Evolutionary conservation across 176 grass and related monocot genomes (phyloP).

Genomic region (Hyparrhenia diplandra): DNA sequence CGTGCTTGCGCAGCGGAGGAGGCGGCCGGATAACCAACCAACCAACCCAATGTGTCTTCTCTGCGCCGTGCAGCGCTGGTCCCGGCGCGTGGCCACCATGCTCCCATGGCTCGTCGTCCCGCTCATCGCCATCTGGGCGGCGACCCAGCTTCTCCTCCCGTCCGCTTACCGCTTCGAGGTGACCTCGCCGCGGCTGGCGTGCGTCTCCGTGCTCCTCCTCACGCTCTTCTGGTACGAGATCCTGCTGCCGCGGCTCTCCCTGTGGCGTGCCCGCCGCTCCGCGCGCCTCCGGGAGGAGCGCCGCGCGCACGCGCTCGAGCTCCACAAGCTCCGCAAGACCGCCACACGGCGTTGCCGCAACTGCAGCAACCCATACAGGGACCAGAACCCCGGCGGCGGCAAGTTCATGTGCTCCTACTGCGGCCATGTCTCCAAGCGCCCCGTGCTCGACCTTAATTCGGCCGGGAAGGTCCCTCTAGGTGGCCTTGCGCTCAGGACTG

Average conservation of each 20-base stretch:
- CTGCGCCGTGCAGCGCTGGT: slow-evolving; percentile 93
- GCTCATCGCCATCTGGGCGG: slow-evolving; percentile 70
- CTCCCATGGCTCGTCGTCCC: slow-evolving; percentile 88
- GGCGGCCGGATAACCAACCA: slow-evolving; percentile 22
- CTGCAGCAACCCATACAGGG: slow-evolving; percentile 74
- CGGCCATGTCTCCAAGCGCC: slow-evolving; percentile 82
- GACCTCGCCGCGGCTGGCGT: slow-evolving; percentile 88
- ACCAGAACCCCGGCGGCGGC: slow-evolving; percentile 85
- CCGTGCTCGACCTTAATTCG: slow-evolving; percentile 59
- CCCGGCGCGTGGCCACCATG: slow-evolving; percentile 81
- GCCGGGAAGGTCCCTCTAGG: slow-evolving; percentile 22
- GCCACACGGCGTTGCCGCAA: slow-evolving; percentile 87
- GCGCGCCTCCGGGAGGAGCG: slow-evolving; percentile 73
- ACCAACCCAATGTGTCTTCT: slow-evolving; percentile 78
- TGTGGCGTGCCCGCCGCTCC: slow-evolving; percentile 71
- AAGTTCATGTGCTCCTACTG: slow-evolving; percentile 96
- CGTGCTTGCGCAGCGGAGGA: too few relatives aligned
- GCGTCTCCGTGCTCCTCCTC: slow-evolving; percentile 80
- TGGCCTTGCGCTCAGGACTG: slow-evolving; percentile 81
- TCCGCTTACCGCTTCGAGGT: slow-evolving; percentile 78
- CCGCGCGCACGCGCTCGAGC: slow-evolving; percentile 61
- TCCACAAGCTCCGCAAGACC: slow-evolving; percentile 80
- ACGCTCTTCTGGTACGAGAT: slow-evolving; percentile 25
- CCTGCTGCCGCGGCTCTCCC: slow-evolving; percentile 67
- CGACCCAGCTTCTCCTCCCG: slow-evolving; percentile 82